phyloP scores from a whole-genome alignment of 176 grass and related monocot genomes.

The Tillandsia leiboldiana region DNA sequence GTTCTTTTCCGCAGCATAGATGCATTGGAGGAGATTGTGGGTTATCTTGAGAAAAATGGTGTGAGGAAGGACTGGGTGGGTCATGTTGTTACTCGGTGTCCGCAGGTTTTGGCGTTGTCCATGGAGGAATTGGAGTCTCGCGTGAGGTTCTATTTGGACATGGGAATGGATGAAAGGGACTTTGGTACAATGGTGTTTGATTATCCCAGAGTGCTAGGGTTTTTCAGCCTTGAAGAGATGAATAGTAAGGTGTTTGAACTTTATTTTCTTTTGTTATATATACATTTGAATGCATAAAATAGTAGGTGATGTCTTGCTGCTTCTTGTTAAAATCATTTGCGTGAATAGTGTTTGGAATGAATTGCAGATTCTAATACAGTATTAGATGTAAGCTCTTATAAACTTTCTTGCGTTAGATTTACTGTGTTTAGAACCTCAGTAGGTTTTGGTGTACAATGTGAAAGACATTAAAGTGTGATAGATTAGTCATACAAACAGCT shows the following conservation, averaged over 20 bases:
- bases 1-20: conserved; percentile 45
- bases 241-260: conserved; percentile 81
- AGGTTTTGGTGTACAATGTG: too few species aligned
- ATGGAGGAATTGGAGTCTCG: conserved; percentile 52
- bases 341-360: too few species aligned
- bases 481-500: too few species aligned
- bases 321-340: not conserved
- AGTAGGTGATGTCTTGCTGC: not conserved
- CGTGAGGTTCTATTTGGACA: conserved; percentile 66
- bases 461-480: too few species aligned
- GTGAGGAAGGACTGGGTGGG: conserved; percentile 89
- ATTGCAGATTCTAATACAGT: too few species aligned
- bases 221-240: conserved; percentile 82
- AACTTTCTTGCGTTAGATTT: too few species aligned
- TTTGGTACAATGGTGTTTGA: conserved; percentile 92
- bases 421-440: not conserved
- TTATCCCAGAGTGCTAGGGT: conserved; percentile 81
- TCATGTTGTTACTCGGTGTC: conserved; percentile 60
- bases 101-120: conserved; percentile 44
- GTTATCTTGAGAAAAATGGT: conserved; percentile 45
- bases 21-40: conserved; percentile 48
- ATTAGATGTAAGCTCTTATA: too few species aligned
- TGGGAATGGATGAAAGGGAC: conserved; percentile 79
- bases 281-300: not conserved
- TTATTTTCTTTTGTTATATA: conserved; percentile 20